phyloP scores from a whole-genome alignment of 228 moss, liverwort and hornwort species.

The Sphagnum magellanicum region DNA sequence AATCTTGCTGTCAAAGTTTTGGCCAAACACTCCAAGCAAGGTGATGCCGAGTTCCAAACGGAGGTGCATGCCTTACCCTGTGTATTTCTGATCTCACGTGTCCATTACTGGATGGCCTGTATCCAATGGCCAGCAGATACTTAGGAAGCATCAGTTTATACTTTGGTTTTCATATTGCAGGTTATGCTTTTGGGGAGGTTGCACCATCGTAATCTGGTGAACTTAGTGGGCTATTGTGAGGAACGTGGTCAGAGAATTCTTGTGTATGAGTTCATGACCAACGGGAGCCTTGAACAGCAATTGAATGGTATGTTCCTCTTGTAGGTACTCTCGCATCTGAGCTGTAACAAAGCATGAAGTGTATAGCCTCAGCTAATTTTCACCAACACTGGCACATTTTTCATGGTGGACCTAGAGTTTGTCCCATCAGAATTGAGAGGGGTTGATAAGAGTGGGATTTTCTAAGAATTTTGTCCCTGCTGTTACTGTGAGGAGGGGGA shows the following conservation, averaged over 20 bases:
- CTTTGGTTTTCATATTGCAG: conserved; percentile 17
- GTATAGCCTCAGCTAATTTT: no score
- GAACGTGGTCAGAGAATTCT: conserved; percentile 80
- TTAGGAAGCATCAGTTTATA: no score
- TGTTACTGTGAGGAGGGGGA: no score
- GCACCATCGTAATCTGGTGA: conserved; percentile 93
- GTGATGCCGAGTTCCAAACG: conserved; percentile 91
- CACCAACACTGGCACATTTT: no score
- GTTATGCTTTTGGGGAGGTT: conserved; percentile 78
- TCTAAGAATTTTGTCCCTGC: no score
- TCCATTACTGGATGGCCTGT: no score
- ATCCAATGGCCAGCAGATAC: no score
- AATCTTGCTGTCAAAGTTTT: conserved; percentile 90
- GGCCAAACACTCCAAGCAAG: conserved; percentile 87
- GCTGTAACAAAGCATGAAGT: background rate
- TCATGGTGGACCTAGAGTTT: background rate
- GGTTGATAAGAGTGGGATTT: no score
- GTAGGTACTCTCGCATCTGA: background rate
- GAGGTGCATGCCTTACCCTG: conserved; percentile 38
- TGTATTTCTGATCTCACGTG: no score
- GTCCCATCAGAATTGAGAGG: no score
- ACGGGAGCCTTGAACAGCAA: conserved; percentile 62
- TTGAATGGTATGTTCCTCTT: conserved; percentile 21
- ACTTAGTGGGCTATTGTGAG: conserved; percentile 88
- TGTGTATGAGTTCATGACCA: conserved; percentile 88